Evolutionary conservation across 1,284 basidiomycete species (phyloP), one percentile per base, ranked within the genome.

Genomic region (Malassezia nana): DNA sequence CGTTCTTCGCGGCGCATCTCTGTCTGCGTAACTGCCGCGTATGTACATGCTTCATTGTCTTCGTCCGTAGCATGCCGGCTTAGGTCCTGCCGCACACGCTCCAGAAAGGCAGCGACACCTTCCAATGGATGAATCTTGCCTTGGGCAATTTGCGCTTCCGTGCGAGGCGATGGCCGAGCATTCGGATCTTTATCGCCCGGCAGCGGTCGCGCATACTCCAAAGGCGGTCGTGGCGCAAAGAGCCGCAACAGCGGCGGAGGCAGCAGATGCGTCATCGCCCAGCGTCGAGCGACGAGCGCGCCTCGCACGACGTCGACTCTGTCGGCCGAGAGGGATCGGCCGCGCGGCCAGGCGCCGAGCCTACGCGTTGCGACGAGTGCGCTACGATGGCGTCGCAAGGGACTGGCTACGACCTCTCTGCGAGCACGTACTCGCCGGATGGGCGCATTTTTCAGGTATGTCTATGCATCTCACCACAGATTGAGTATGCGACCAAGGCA

Each of bases 401-500:
- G 59, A 95, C 91, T 65, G 92, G 92, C 53, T 96, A 96, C 79
- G 92, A 98, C 81, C 84, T 96, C 57, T 95, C 90, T 54, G 88
- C 92, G 42, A 92, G 89, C 71, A 98, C 92, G 45, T 98, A 98
- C 79, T 95, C 90, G 33, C 92, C 92, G 55, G 92, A 98, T 77
- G 92, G 92, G 24, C 84, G 94, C 64, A 89, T 98, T 74, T 98
- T 98, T 75, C 92, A 98, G 59, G 64, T 66, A 44, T 52, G 64
- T 43, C 18, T 12, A 16, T 7, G 16, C 8, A 8, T 15, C 29
- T 44, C 1, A 22, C 13, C 20, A 6, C 42, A 69, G 89, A 87
- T 98, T 75, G 94, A 98, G 77, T 98, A 98, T 74, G 94, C 94
- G 47, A 85, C 84, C 78, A 98, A 98, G 78, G 91, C 94, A 29